A percentile compares a stretch with the other conserved stretches of the same genome.
Conservation (phyloP, 495 filamentous ascomycete genomes). For the Xylaria curta region DNA sequence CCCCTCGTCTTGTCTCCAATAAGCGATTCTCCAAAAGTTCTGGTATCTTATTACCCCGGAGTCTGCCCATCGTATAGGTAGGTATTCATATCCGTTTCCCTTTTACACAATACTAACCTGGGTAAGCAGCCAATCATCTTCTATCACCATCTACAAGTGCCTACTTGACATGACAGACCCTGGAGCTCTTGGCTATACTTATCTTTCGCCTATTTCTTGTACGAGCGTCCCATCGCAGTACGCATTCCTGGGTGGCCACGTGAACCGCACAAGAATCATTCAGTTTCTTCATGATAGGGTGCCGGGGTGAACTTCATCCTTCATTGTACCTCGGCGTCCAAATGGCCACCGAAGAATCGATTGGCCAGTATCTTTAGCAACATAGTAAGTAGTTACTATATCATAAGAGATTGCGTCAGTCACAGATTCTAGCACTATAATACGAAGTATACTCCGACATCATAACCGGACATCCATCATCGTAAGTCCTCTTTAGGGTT, state of each 20-base stretch:
- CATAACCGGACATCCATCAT: neutral
- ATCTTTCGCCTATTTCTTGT: neutral
- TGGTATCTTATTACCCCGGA: neutral
- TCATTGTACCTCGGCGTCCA: neutral
- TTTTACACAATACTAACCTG: neutral
- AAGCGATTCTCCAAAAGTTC: neutral
- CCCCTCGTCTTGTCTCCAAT: conserved; percentile 5
- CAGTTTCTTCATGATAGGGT: neutral
- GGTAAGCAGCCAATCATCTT: neutral
- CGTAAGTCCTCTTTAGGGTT: neutral
- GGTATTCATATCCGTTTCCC: neutral
- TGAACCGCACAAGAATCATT: neutral
- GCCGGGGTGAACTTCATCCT: neutral
- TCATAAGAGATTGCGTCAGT: neutral
- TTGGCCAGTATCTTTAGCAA: neutral
- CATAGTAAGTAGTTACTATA: neutral
- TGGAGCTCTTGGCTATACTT: neutral
- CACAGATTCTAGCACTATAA: neutral
- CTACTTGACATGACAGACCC: neutral
- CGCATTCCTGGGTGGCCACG: conserved; percentile 8
- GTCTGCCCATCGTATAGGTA: neutral
- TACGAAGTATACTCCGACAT: neutral
- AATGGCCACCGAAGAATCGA: neutral
- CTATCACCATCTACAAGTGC: neutral
- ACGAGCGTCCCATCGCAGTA: neutral